phyloP scores from a whole-genome alignment of 495 filamentous ascomycete species.

The Penicillium turbatum region DNA sequence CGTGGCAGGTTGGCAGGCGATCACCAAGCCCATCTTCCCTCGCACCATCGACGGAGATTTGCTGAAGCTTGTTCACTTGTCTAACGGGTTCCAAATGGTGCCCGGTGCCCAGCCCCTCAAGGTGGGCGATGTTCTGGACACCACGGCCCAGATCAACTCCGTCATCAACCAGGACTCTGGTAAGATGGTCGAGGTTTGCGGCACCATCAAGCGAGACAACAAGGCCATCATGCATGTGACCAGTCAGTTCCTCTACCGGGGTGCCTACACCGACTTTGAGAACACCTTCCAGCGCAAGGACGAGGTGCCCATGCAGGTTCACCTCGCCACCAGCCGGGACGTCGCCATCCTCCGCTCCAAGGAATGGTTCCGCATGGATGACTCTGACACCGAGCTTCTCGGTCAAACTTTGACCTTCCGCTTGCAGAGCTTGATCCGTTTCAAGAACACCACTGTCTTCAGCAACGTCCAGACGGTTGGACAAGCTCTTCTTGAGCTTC shows the following conservation, averaged over 20 bases:
- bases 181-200: conserved; percentile 99
- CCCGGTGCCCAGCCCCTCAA: conserved; percentile 91
- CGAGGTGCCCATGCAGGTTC: conserved; percentile 92
- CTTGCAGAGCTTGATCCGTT: conserved; percentile 81
- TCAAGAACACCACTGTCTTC: conserved; percentile 92
- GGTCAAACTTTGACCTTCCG: conserved; percentile 95
- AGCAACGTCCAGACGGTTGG: conserved; percentile 89
- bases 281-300: conserved; percentile 98
- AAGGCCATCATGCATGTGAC: conserved; percentile 96
- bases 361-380: conserved; percentile 90
- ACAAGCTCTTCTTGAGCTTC: conserved; percentile 88
- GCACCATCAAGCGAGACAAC: conserved; percentile 84
- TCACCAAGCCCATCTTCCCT: conserved; percentile 98
- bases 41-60: conserved; percentile 91
- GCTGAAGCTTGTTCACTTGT: conserved; percentile 89
- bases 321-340: conserved; percentile 79
- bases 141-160: conserved; percentile 93
- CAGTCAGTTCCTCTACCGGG: conserved; percentile 95
- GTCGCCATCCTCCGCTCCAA: conserved; percentile 91
- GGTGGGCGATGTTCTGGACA: conserved; percentile 88
- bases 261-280: conserved; percentile 85
- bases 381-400: conserved; percentile 74
- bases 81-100: conserved; percentile 96
- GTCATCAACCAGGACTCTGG: conserved; percentile 97
- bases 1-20: conserved; percentile 97